These are phyloP conservation scores for Neurospora cerealis DNA, from an alignment of 495 filamentous ascomycete species.

Conservation along the genomic window DNA sequence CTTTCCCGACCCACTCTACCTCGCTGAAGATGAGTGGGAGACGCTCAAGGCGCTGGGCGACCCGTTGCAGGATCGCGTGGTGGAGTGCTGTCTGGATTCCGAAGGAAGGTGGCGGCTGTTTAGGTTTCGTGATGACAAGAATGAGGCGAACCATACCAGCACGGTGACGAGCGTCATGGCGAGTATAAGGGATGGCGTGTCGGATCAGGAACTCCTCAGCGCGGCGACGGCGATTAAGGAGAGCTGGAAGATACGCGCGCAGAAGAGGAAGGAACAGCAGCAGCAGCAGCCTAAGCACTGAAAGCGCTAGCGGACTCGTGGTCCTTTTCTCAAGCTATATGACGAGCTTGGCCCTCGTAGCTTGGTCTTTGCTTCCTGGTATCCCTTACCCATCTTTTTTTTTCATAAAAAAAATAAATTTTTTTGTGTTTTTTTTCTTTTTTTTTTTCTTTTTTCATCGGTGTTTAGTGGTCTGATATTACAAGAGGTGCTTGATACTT, in stretches of 20 bases:
- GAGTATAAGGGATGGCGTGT: conserved; percentile 68
- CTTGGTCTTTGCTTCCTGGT: not conserved
- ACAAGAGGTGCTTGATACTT: not conserved
- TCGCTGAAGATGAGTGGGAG: conserved; percentile 78
- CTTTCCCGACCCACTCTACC: conserved; percentile 51
- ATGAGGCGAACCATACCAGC: conserved; percentile 75
- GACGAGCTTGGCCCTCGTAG: not conserved
- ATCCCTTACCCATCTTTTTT: too few species aligned
- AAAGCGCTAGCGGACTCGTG: too few species aligned
- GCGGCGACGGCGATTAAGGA: conserved; percentile 56
- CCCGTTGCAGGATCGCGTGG: conserved; percentile 70
- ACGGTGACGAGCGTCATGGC: conserved; percentile 74
- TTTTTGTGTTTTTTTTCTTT: not conserved
- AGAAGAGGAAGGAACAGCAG: conserved; percentile 19
- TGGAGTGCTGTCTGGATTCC: conserved; percentile 76
- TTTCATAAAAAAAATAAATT: too few species aligned
- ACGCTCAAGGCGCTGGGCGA: conserved; percentile 55
- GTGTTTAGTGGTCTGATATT: not conserved
- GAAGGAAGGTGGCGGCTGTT: conserved; percentile 71
- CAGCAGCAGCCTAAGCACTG: not conserved
- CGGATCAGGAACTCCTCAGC: conserved; percentile 41
- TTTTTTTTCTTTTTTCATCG: not conserved
- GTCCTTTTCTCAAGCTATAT: not conserved
- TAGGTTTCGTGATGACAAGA: conserved; percentile 83
- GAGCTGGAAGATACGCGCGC: conserved; percentile 54